Conservation (phyloP, 352 stramenopile genomes). For the Aphanomyces stellatus region DNA sequence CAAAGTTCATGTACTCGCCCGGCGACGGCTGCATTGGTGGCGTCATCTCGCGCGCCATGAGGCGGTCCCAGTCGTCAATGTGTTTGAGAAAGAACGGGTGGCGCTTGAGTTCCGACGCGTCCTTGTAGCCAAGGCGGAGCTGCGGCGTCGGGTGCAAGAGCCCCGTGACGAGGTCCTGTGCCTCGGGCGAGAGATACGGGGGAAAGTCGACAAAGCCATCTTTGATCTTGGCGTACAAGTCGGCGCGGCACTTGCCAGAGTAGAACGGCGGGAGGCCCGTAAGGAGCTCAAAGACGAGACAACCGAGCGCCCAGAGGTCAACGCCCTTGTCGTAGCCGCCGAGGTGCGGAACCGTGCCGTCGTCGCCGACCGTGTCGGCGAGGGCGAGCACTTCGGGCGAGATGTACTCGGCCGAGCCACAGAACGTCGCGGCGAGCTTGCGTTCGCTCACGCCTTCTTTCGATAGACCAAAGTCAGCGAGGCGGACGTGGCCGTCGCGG, state of each 20-base stretch:
- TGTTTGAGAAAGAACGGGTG: constrained; percentile 64
- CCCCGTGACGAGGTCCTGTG: constrained; percentile 38
- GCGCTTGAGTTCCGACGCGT: constrained; percentile 41
- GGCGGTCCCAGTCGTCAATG: constrained; percentile 45
- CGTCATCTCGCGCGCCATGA: constrained; percentile 34
- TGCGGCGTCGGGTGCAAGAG: constrained; percentile 45
- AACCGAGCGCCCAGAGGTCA: constrained; percentile 84
- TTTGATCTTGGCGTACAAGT: constrained; percentile 60
- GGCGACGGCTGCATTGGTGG: constrained; percentile 58
- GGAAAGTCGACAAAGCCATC: constrained; percentile 40
- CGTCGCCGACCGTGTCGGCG: constrained; percentile 26
- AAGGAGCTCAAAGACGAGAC: constrained; percentile 85
- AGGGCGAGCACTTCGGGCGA: constrained; percentile 65
- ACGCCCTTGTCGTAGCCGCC: constrained; percentile 79
- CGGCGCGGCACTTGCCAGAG: constrained; percentile 45
- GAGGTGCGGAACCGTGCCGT: constrained; percentile 15
- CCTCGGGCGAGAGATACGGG: constrained; percentile 36
- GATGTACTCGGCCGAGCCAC: constrained; percentile 84
- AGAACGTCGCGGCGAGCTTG: constrained; percentile 62
- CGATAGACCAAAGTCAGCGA: constrained; percentile 87
- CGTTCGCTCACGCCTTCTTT: constrained; percentile 50
- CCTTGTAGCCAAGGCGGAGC: constrained; percentile 43
- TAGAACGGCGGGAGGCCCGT: constrained; percentile 83
- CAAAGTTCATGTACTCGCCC: constrained; percentile 76
- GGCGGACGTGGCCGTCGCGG: constrained; percentile 70